phyloP scores from a whole-genome alignment of 1,284 basidiomycete species.

The Apiotrichum domesticum region DNA sequence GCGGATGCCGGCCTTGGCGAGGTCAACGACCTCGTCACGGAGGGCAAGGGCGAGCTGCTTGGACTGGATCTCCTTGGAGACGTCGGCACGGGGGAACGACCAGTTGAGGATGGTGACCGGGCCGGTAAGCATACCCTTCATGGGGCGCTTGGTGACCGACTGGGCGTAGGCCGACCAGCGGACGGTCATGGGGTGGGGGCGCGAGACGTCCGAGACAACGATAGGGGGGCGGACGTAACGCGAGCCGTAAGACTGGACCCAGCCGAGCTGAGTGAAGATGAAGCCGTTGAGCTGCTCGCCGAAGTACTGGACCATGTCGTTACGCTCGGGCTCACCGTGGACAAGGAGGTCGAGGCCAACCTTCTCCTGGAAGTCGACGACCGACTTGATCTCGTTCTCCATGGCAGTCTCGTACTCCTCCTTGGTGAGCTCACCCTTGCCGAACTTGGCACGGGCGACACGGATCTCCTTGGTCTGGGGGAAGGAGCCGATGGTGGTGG shows the following conservation, averaged over 20 bases:
- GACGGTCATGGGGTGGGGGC: conserved; percentile 89
- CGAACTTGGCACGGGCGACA: conserved; percentile 86
- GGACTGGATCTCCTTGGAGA: conserved; percentile 92
- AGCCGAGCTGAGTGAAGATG: conserved; percentile 79
- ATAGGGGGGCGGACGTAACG: conserved; percentile 99
- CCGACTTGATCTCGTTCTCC: conserved; percentile 92
- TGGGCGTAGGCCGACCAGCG: conserved; percentile 97
- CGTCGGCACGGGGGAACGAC: conserved; percentile 99
- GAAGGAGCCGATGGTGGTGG: conserved; percentile 98
- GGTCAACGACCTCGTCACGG: conserved; percentile 96
- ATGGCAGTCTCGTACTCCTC: conserved; percentile 96
- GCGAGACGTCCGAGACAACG: conserved; percentile 96
- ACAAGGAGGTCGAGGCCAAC: conserved; percentile 95
- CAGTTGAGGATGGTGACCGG: conserved; percentile 98
- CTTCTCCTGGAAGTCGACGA: conserved; percentile 95
- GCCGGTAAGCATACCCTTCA: conserved; percentile 99
- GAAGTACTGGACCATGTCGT: conserved; percentile 99
- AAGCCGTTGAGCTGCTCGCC: conserved; percentile 95
- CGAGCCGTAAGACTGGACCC: conserved; percentile 87
- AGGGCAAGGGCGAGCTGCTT: conserved; percentile 98
- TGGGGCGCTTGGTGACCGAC: conserved; percentile 84
- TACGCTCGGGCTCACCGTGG: conserved; percentile 98
- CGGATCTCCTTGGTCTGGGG: conserved; percentile 99
- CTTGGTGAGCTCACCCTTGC: conserved; percentile 83
- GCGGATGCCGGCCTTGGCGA: conserved; percentile 94